Evolutionary conservation across 2,329 filamentous ascomycete species (phyloP).

Genomic region (Penicillium hesseltinei): DNA sequence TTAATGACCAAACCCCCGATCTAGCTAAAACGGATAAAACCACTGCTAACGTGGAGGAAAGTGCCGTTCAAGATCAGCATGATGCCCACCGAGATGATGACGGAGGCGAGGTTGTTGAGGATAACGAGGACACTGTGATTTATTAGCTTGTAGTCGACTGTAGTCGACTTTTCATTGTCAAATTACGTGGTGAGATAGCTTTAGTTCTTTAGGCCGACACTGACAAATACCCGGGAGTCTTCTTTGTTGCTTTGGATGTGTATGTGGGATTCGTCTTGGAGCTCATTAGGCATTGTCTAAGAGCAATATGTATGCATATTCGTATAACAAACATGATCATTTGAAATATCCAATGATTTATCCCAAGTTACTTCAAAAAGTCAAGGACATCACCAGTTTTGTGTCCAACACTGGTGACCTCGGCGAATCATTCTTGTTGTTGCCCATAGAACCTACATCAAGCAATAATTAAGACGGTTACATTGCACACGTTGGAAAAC

Average conservation of each 20-base stretch:
- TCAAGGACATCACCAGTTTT: not conserved
- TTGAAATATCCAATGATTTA: not conserved
- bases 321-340: not conserved
- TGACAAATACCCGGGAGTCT: conserved; percentile 4
- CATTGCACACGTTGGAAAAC: not conserved
- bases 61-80: conserved; percentile 42
- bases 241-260: not conserved
- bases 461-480: not conserved
- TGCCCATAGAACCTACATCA: too few relatives aligned
- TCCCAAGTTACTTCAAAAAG: not conserved
- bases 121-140: conserved; percentile 86
- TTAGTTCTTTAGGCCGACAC: not conserved
- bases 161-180: not conserved
- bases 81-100: conserved; percentile 60
- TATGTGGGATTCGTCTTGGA: not conserved
- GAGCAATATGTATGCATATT: not conserved
- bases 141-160: conserved; percentile 55
- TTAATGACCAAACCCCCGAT: conserved; percentile 19
- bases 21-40: conserved; percentile 22
- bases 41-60: conserved; percentile 29
- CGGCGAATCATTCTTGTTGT: not conserved
- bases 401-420: not conserved
- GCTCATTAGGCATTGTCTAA: not conserved
- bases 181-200: not conserved
- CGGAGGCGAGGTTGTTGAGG: conserved; percentile 73